Conservation (phyloP, 805 yeast genomes). For the Yarrowia divulgata region DNA sequence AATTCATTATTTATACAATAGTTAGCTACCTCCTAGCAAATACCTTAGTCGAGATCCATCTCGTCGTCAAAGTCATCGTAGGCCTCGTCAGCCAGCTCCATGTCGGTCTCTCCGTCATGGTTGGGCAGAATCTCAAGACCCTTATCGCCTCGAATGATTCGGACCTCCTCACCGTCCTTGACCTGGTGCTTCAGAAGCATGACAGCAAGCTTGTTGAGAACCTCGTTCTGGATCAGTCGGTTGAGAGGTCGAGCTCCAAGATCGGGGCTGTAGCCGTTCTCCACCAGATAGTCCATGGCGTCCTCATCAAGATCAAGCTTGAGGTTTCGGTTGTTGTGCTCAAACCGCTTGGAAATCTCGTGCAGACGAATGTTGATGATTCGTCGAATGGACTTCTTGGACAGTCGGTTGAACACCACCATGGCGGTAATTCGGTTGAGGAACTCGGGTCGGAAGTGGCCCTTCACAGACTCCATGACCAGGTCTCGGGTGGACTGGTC, state of each 20-base stretch:
- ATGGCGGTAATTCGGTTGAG: constrained; percentile 93
- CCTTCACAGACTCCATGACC: constrained; percentile 83
- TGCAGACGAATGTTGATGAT: constrained; percentile 84
- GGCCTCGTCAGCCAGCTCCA: constrained; percentile 63
- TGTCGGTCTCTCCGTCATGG: constrained; percentile 69
- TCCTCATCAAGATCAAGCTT: constrained; percentile 73
- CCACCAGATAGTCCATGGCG: constrained; percentile 82
- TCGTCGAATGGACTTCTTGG: constrained; percentile 89
- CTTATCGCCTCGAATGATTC: constrained; percentile 61
- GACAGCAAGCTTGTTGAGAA: constrained; percentile 89
- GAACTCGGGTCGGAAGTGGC: constrained; percentile 97
- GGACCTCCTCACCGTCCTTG: constrained; percentile 85
- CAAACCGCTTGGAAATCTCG: constrained; percentile 88
- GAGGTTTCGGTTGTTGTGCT: constrained; percentile 79
- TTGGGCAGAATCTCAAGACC: constrained; percentile 86
- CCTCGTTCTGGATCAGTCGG: constrained; percentile 86
- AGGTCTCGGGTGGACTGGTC: constrained; percentile 71
- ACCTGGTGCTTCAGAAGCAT: constrained; percentile 86
- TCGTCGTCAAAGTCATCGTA: constrained; percentile 48
- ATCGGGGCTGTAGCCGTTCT: constrained; percentile 88
- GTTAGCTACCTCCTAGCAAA: constrained; percentile 21
- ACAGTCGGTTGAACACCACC: constrained; percentile 89
- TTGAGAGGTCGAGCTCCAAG: constrained; percentile 95
- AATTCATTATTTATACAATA: constrained; percentile 17
- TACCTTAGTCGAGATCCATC: constrained; percentile 45